Conservation (phyloP, 768 basidiomycete species). For the Crucibulum laeve region DNA sequence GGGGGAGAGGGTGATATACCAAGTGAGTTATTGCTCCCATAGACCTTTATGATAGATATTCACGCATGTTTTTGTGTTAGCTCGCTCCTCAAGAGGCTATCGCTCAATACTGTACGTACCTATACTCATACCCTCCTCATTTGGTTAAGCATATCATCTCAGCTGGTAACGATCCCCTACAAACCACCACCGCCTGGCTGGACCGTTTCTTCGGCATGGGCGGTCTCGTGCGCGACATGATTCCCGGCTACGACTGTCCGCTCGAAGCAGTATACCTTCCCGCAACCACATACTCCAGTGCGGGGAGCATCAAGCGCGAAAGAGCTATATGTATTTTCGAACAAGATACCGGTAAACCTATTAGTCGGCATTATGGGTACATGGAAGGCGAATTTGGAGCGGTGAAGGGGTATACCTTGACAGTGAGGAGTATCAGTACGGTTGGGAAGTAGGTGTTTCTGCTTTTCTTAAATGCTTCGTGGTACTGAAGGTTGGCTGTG, state of each 20-base stretch:
- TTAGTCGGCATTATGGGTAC: constrained; percentile 55
- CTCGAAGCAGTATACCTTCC: constrained; percentile 57
- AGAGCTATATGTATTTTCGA: constrained; percentile 65
- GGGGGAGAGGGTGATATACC: constrained; percentile 58
- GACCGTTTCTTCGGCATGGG: constrained; percentile 68
- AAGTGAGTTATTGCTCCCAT: constrained; percentile 23
- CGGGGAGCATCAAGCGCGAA: constrained; percentile 39
- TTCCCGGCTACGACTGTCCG: constrained; percentile 68
- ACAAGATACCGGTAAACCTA: constrained; percentile 51
- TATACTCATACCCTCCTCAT: not conserved
- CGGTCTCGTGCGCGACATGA: constrained; percentile 46
- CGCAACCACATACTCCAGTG: constrained; percentile 44
- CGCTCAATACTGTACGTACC: constrained; percentile 46
- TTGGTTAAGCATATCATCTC: not conserved
- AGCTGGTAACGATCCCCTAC: constrained; percentile 62
- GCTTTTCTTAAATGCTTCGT: not conserved
- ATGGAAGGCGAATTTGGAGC: constrained; percentile 53
- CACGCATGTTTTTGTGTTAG: constrained; percentile 16
- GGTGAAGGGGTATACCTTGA: constrained; percentile 54
- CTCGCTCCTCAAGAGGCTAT: constrained; percentile 60
- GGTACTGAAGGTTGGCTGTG: constrained; percentile 1
- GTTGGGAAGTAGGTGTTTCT: constrained; percentile 52
- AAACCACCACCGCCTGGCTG: constrained; percentile 57
- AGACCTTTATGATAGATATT: not conserved
- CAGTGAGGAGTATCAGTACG: constrained; percentile 53